Conservation (phyloP, 441 rosid genomes). For the Euphorbia celastroides region DNA sequence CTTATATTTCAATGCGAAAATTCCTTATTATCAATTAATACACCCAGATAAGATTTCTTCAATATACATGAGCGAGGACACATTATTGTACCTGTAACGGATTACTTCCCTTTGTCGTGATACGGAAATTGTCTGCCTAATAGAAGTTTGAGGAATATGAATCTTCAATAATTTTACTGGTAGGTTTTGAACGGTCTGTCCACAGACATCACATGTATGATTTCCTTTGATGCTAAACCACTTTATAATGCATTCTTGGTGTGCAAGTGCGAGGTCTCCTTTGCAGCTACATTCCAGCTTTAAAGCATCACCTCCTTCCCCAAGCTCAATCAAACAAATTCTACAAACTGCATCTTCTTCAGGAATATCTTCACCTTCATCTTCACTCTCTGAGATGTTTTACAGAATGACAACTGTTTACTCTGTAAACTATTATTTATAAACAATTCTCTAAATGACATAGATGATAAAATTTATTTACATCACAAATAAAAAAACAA, state of each 20-base stretch:
- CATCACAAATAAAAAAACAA: neutral
- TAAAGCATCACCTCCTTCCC: slow-evolving; percentile 94
- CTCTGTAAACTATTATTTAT: neutral
- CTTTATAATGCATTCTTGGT: slow-evolving; percentile 91
- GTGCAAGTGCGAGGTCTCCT: slow-evolving; percentile 96
- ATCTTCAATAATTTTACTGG: slow-evolving; percentile 84
- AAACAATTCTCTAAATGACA: neutral
- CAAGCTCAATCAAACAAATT: slow-evolving; percentile 77
- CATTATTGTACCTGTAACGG: slow-evolving; percentile 39
- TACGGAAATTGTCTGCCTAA: slow-evolving; percentile 25
- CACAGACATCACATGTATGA: slow-evolving; percentile 96
- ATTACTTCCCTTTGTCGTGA: slow-evolving; percentile 31
- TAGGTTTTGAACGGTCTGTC: slow-evolving; percentile 80
- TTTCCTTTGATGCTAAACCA: slow-evolving; percentile 98
- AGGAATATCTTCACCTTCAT: slow-evolving; percentile 74
- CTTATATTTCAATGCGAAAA: neutral
- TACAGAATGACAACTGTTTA: slow-evolving; percentile 14
- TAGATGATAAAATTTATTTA: neutral
- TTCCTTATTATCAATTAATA: too few species aligned
- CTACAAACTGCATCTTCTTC: slow-evolving; percentile 98
- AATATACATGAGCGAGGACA: neutral
- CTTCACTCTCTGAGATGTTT: slow-evolving; percentile 35
- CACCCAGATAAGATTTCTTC: neutral
- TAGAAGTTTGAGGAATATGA: slow-evolving; percentile 39
- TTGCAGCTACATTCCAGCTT: slow-evolving; percentile 99